These are phyloP conservation scores for Monosporascus sp. DNA, from an alignment of 2,329 filamentous ascomycete genomes.

Conservation along the genomic window DNA sequence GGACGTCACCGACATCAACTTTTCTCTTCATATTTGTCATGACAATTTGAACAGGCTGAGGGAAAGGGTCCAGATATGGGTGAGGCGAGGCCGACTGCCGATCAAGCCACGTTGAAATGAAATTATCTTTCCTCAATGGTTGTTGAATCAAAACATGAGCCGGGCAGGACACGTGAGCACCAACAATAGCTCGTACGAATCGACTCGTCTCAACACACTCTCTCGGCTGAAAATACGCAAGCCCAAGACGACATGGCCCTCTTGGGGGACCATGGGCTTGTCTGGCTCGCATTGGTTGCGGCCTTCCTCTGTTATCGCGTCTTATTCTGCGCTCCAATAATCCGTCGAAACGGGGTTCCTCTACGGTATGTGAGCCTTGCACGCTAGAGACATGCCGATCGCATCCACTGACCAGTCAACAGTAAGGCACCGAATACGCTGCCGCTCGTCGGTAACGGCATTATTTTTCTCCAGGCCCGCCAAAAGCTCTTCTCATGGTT, in stretches of 20 bases:
- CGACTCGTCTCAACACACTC: too few relatives aligned
- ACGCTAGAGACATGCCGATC: background rate
- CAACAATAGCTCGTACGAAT: too few relatives aligned
- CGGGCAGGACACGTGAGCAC: too few relatives aligned
- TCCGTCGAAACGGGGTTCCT: constrained; percentile 24
- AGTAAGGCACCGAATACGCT: constrained; percentile 46
- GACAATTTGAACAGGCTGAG: background rate
- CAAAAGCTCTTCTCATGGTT: constrained; percentile 61
- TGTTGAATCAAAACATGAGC: background rate
- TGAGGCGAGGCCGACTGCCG: too few relatives aligned
- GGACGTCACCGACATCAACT: background rate
- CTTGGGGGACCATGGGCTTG: constrained; percentile 12
- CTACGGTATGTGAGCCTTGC: constrained; percentile 22
- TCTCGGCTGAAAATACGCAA: background rate
- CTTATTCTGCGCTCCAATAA: constrained; percentile 14
- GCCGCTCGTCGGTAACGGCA: constrained; percentile 55
- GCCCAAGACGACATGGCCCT: background rate
- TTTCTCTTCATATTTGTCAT: background rate
- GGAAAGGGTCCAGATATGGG: background rate
- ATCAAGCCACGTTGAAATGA: background rate
- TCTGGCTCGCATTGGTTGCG: constrained; percentile 12
- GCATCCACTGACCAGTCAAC: constrained; percentile 3
- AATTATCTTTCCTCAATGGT: background rate
- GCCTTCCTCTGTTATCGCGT: constrained; percentile 18
- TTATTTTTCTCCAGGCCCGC: constrained; percentile 54